Percentiles rank a stretch among this genome's conserved stretches.
Evolutionary conservation across 371 early-diverging fungal species (phyloP).

Genomic region (Mucor velutinosus): DNA sequence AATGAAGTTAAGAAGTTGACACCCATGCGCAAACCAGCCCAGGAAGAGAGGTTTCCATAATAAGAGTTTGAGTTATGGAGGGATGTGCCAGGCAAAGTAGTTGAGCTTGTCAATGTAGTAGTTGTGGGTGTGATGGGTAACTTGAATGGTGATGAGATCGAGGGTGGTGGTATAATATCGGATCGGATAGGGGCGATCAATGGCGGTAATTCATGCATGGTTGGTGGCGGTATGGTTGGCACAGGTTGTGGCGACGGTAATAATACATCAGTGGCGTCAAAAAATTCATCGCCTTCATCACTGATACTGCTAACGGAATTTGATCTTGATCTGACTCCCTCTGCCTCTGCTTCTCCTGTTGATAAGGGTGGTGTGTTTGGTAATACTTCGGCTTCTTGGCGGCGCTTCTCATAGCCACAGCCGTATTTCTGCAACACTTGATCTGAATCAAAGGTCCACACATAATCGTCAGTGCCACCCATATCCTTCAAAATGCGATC

Average conservation of each 20-base stretch:
- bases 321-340: not conserved
- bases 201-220: not conserved
- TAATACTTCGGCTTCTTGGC: conserved; percentile 1
- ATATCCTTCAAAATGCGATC: conserved; percentile 38
- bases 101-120: not conserved
- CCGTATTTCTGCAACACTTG: conserved; percentile 38
- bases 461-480: conserved; percentile 35
- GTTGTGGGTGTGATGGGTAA: not conserved
- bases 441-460: conserved; percentile 43
- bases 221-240: not conserved
- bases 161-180: not conserved
- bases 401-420: not conserved
- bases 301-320: not conserved
- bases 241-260: conserved; percentile 3
- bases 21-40: conserved; percentile 34
- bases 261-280: conserved; percentile 29
- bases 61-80: conserved; percentile 1
- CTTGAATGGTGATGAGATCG: not conserved
- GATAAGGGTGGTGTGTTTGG: conserved; percentile 18
- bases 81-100: not conserved
- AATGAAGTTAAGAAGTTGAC: conserved; percentile 33
- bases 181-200: not conserved
- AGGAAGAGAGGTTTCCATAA: conserved; percentile 3
- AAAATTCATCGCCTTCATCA: conserved; percentile 27
- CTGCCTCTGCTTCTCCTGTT: not conserved